Base-by-base conservation (phyloP, 352 stramenopile species). In the Vaucheria bursata region DNA sequence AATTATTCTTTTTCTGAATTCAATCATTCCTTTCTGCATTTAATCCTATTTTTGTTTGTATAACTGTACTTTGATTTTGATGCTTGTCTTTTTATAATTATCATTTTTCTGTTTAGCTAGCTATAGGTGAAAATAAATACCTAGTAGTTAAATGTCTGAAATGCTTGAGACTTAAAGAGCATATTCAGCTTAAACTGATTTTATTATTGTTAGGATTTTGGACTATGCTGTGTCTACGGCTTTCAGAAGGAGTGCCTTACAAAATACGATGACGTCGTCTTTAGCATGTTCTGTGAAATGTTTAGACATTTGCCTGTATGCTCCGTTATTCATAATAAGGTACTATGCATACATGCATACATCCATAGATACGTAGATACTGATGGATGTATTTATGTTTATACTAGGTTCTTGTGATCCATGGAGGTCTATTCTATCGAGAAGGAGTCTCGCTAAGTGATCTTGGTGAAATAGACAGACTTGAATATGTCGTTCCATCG, bases 391-490 rank as follows among this genome's bases (percentile, higher is more conserved):
- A 50, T n/a, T n/a, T n/a, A n/a, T n/a, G n/a, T n/a, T n/a, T 38
- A 18, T 35, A 45, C 18, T 70, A 94, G 82, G 92, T 96, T 59
- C 95, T 97, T 65, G 92, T 97, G 36, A 89, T 96, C 8, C 92
- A 97, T 80, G 92, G 92, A 6, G 92, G 92, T 0, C 87, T 97
- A 1, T 97, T 97, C 68, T 78, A 85, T 85, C 91, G 89, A 4
- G 90, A 95, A 53, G 92, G 93, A 78, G 89, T 97, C 34, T 95
- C 89, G 53, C 82, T 97, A 39, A 87, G 91, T 12, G 91, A 97
- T 79, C 85, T 97, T 29, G 87, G 88, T 29, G 31, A 75, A 65
- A 76, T 82, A 35, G 77, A 82, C 70, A 34, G 77, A 32, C 71
- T 82, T 67, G 77, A 82, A 12, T 82, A 82, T 53, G 77, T 82